Evolutionary conservation across 768 basidiomycete species (phyloP).

Genomic region (Termitomyces sp.): DNA sequence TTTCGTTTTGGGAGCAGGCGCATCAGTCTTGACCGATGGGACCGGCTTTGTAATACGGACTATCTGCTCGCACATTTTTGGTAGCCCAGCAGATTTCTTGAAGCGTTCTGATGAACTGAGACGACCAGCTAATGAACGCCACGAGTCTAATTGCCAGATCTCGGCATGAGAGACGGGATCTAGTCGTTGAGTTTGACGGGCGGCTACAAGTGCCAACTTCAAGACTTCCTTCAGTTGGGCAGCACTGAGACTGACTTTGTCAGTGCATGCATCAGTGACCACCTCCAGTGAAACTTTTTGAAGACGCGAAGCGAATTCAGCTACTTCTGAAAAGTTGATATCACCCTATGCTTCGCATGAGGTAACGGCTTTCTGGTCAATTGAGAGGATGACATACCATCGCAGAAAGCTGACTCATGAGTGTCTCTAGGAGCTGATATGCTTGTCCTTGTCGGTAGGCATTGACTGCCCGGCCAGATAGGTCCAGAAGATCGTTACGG

Average conservation of each 20-base stretch:
- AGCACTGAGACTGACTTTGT: conserved; percentile 45
- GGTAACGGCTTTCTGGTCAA: neutral
- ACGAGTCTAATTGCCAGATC: conserved; percentile 60
- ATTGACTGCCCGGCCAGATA: conserved; percentile 64
- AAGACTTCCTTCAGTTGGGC: conserved; percentile 77
- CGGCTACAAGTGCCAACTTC: conserved; percentile 61
- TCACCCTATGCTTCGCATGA: conserved; percentile 14
- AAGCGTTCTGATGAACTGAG: conserved; percentile 56
- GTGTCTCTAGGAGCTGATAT: conserved; percentile 64
- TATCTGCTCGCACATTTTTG: conserved; percentile 65
- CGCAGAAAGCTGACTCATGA: conserved; percentile 53
- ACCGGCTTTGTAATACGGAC: conserved; percentile 20
- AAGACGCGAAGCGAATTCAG: conserved; percentile 48
- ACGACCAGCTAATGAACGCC: conserved; percentile 46
- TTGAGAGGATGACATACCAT: conserved; percentile 33
- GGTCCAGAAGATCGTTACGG: conserved; percentile 54
- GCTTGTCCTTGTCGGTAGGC: conserved; percentile 73
- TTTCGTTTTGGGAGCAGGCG: conserved; percentile 23
- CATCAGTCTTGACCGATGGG: conserved; percentile 14
- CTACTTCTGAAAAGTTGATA: conserved; percentile 36
- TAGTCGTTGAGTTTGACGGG: conserved; percentile 62
- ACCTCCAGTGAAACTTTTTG: conserved; percentile 47
- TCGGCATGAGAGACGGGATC: conserved; percentile 24
- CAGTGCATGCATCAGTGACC: conserved; percentile 46
- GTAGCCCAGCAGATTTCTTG: conserved; percentile 58